A percentile compares a stretch with the other conserved stretches of the same genome.
Evolutionary conservation across 805 yeast species (phyloP).

Genomic region (Lipomyces chichibuensis): DNA sequence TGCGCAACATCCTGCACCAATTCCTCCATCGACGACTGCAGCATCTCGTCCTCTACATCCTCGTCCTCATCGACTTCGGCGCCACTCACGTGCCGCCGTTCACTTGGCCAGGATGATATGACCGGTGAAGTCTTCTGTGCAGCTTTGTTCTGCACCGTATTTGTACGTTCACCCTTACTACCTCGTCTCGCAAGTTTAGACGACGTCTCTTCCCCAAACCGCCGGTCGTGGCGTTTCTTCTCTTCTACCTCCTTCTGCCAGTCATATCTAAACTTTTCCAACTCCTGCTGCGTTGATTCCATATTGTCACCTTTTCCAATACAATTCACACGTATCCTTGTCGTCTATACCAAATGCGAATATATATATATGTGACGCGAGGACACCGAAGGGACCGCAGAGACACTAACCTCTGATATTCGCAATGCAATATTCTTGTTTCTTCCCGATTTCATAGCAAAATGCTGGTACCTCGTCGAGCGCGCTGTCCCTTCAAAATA

Average conservation of each 20-base stretch:
- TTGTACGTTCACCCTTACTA: not conserved
- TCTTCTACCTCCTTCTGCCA: slow-evolving; percentile 35
- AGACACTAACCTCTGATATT: not conserved
- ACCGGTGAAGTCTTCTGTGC: not conserved
- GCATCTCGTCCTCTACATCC: slow-evolving; percentile 9
- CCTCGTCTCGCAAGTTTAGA: not conserved
- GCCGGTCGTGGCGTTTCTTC: slow-evolving; percentile 11
- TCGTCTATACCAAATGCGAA: not conserved
- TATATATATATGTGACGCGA: too few relatives aligned
- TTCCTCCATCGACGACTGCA: slow-evolving; percentile 26
- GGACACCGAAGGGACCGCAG: too few relatives aligned
- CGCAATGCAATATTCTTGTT: not conserved
- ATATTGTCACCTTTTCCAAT: not conserved
- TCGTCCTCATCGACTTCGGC: not conserved
- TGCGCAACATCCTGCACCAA: slow-evolving; percentile 20
- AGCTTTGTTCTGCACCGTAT: not conserved
- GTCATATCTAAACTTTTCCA: slow-evolving; percentile 30
- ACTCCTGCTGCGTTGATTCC: slow-evolving; percentile 19
- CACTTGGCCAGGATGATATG: not conserved
- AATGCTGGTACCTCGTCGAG: not conserved
- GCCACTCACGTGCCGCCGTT: not conserved
- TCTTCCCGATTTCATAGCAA: not conserved
- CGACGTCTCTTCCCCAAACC: not conserved
- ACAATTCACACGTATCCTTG: not conserved
- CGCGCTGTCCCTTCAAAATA: not conserved